Evolutionary conservation across 1,139 yeast species (phyloP), one percentile per base, ranked within the genome.

Genomic region (Kodamaea fungicola): DNA sequence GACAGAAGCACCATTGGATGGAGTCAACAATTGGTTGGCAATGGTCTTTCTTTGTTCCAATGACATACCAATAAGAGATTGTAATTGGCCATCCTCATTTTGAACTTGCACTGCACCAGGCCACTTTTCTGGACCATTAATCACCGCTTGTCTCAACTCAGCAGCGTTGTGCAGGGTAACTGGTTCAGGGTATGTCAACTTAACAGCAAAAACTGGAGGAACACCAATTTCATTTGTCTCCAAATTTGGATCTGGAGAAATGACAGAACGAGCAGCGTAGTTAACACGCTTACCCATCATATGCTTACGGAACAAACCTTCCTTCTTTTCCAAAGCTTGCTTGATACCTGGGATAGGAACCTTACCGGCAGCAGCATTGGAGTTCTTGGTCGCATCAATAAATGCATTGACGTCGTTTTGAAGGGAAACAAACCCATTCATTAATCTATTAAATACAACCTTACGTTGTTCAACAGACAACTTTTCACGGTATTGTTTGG

Each of bases 211-310:
- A 12, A 94, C 98, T 1, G 98, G 98, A 28, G 99, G 99, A 37
- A 94, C 94, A 67, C 98, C 99, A 57, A 94, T 92, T 65, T 94
- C 97, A 59, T 90, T 87, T 12, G 98, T 92, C 67, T 92, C 98
- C 54, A 94, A 76, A 68, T 86, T 92, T 41, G 99, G 99, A 68
- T 94, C 99, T 4, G 98, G 98, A 6, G 98, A 90, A 66, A 94
- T 94, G 52, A 94, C 99, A 9, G 98, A 90, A 64, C 99, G 87
- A 35, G 98, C 98, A 43, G 98, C 97, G 55, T 86, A 90, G 61
- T 94, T 94, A 43, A 94, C 99, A 71, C 99, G 88, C 74, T 94
- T 94, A 62, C 99, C 99, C 98, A 94, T 94, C 98, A 94, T 92
- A 57, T 94, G 96, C 62, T 90, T 92, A 73, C 99, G 82, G 73